A percentile compares a stretch with the other conserved stretches of the same genome.
Conservation (phyloP, 208 protist genomes). For the Trichomonas tenax region DNA sequence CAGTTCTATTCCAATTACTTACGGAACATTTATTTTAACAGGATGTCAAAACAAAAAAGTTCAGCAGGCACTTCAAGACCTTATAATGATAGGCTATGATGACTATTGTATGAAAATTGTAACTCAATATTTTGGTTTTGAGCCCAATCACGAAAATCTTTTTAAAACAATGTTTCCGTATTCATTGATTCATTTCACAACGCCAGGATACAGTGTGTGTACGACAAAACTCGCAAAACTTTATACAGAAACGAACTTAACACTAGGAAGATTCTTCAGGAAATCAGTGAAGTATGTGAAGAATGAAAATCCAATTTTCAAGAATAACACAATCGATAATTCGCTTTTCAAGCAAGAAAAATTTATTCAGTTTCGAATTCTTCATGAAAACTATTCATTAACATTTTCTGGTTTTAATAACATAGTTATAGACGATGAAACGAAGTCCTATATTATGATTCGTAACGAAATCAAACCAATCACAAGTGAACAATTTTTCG, state of each 20-base stretch:
- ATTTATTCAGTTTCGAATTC: neutral
- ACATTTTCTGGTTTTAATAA: neutral
- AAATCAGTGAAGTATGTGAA: neutral
- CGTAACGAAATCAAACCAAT: neutral
- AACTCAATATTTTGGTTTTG: neutral
- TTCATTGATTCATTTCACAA: neutral
- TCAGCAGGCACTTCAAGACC: neutral
- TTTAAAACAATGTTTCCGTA: neutral
- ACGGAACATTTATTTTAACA: neutral
- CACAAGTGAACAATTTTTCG: neutral
- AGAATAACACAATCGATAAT: neutral
- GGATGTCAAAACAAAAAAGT: neutral
- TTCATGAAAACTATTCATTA: neutral
- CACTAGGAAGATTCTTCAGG: neutral
- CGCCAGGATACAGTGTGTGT: neutral
- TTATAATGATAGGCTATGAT: neutral
- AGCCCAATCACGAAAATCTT: neutral
- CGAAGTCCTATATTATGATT: neutral
- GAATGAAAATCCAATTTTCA: neutral
- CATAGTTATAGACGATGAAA: neutral
- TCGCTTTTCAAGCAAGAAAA: neutral
- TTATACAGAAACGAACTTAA: neutral
- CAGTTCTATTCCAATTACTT: neutral
- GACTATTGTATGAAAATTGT: neutral
- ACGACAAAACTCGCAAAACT: neutral